Base-by-base conservation (phyloP, 179 eudicot genomes). In the Corrigiola litoralis region DNA sequence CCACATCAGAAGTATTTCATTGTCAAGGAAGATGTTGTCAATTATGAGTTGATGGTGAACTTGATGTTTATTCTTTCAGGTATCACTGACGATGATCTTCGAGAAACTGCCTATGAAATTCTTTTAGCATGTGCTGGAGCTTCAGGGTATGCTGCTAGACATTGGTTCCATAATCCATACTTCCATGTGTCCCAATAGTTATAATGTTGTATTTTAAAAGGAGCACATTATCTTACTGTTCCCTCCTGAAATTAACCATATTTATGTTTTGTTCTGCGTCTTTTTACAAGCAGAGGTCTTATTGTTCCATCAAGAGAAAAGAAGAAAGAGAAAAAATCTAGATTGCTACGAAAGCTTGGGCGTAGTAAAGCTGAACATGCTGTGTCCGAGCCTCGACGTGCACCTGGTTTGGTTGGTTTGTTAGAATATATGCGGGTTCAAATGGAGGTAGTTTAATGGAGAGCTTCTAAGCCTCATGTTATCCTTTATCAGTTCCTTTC, bases 101-200 rank as follows among this genome's bases (percentile, higher is more conserved):
- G 99, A 48, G 99, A 95, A 82, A 85, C 92, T 71, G 92, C 99
- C 34, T 95, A 85, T 75, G 99, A 95, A 76, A 76, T 95, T 63
- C 97, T 95, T 61, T 85, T 95, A 66, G 95, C 95, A 61, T 90
- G 95, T 80, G 99, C 99, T 67, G 99, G 99, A 66, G 97, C 97
- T 84, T 81, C 97, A 66, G 99, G 99, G 99, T 95, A 92, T 72
- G 73, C 50, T 40, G 29, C 51, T 59, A 45, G 24, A 21, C 53
- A 53, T 76, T 44, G 61, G 64, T 60, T 79, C 45, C 58, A 27
- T n/a, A n/a, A n/a, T 42, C 40, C 21, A 38, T 58, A n/a, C n/a
- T n/a, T n/a, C 40, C 42, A 31, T 48, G 69, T 63, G 20, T 45
- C 18, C 27, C 66, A 46, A 32, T 61, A 42, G 23, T 63, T 33